Percentiles rank a stretch among this genome's conserved stretches.
Conservation (phyloP, 257 asterid species). For the Solanum ossicruentum region DNA sequence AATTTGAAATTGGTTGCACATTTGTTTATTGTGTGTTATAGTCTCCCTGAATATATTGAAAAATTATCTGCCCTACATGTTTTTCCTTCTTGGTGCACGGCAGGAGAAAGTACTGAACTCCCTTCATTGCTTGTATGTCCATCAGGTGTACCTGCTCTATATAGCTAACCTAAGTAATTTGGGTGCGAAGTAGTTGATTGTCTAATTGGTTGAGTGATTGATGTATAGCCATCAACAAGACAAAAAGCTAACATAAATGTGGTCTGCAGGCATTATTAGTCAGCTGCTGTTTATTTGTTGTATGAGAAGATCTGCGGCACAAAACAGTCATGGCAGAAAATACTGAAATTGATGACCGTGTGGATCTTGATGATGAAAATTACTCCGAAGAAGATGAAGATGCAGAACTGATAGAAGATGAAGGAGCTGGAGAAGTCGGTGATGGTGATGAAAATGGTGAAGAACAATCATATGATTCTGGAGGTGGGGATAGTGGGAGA, state of each 20-base stretch:
- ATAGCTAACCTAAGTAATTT: neutral
- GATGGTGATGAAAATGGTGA: conserved; percentile 54
- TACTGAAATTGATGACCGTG: conserved; percentile 78
- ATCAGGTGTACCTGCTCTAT: neutral
- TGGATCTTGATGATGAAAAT: conserved; percentile 85
- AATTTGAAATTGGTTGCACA: neutral
- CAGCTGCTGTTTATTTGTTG: conserved; percentile 30
- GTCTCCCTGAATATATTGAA: neutral
- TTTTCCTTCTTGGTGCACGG: neutral
- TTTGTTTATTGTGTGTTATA: neutral
- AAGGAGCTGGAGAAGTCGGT: conserved; percentile 46
- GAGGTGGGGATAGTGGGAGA: conserved; percentile 48
- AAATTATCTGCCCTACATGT: neutral
- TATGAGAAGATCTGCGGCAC: conserved; percentile 22
- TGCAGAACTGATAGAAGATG: conserved; percentile 70
- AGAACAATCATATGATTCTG: conserved; percentile 39
- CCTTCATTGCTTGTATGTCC: neutral
- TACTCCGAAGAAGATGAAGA: conserved; percentile 75
- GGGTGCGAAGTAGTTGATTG: neutral
- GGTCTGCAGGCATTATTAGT: conserved; percentile 40
- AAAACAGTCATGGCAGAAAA: conserved; percentile 59
- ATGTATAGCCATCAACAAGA: neutral
- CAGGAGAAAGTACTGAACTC: neutral
- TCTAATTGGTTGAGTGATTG: neutral
- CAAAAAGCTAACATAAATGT: conserved; percentile 13